Percentiles rank a stretch among this genome's conserved stretches.
These are phyloP conservation scores for Citrus unshiu DNA, from an alignment of 345 rosid genomes.

Conservation along the genomic window DNA sequence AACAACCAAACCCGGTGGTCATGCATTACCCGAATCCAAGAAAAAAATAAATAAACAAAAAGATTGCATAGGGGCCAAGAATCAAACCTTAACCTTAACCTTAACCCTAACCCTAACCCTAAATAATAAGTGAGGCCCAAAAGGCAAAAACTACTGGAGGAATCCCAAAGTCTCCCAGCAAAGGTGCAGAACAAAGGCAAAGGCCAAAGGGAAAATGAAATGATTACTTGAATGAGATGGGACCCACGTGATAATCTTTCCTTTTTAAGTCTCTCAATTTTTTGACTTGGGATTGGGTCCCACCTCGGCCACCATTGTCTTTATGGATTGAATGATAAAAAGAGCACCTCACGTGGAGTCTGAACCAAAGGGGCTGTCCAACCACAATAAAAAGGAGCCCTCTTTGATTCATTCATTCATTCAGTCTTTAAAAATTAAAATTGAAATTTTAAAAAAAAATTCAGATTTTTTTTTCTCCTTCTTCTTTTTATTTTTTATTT, in stretches of 20 bases:
- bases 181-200: conserved; percentile 52
- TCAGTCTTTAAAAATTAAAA: background rate
- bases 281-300: conserved; percentile 69
- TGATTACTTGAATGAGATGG: conserved; percentile 78
- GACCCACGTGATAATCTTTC: conserved; percentile 46
- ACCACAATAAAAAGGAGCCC: conserved; percentile 49
- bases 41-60: background rate
- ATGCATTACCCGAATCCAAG: background rate
- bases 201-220: conserved; percentile 49
- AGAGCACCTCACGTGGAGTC: conserved; percentile 99
- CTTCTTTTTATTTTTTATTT: background rate
- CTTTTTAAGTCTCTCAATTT: conserved; percentile 38
- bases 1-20: background rate
- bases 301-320: conserved; percentile 84
- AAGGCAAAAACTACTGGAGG: conserved; percentile 15
- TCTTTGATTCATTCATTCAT: conserved; percentile 13
- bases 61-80: background rate
- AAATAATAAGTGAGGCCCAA: background rate
- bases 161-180: conserved; percentile 48
- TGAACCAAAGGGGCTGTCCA: conserved; percentile 87
- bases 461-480: background rate
- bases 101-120: background rate
- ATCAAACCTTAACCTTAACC: background rate
- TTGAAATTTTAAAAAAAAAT: too few species aligned
- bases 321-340: conserved; percentile 95